Conservation (phyloP, 805 yeast species). For the Candida mattraensis region DNA sequence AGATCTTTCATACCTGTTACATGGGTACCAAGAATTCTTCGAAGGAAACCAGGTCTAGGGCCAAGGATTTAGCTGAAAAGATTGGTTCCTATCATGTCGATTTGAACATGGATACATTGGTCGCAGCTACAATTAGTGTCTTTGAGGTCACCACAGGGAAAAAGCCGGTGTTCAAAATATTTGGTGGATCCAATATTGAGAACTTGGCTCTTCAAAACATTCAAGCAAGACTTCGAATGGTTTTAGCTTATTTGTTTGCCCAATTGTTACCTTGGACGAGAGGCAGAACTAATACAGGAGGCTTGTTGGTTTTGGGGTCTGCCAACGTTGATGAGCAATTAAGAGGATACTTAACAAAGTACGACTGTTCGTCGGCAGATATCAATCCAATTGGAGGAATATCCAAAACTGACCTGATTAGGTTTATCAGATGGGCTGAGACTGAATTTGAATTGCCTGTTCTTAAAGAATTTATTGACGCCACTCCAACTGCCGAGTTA, state of each 20-base stretch:
- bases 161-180: conserved; percentile 81
- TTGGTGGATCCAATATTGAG: conserved; percentile 91
- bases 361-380: conserved; percentile 97
- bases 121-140: conserved; percentile 66
- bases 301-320: conserved; percentile 87
- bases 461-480: conserved; percentile 73
- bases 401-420: conserved; percentile 88
- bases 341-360: conserved; percentile 93
- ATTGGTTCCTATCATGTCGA: conserved; percentile 91
- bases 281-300: conserved; percentile 64
- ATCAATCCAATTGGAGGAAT: conserved; percentile 98
- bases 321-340: conserved; percentile 97
- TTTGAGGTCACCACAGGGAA: conserved; percentile 91
- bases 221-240: conserved; percentile 96
- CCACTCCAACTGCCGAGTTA: conserved; percentile 96
- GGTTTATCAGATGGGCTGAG: conserved; percentile 80
- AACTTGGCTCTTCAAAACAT: conserved; percentile 94
- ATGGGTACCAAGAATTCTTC: conserved; percentile 98
- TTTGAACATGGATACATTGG: conserved; percentile 86
- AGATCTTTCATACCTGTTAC: conserved; percentile 83
- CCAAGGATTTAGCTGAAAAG: conserved; percentile 67
- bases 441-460: conserved; percentile 71
- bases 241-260: conserved; percentile 87
- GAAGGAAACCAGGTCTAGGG: conserved; percentile 77
- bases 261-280: conserved; percentile 95